A percentile compares a stretch with the other conserved stretches of the same genome.
Evolutionary conservation across 2,329 filamentous ascomycete genomes (phyloP).

Genomic region (Dothiorella sarmentorum): DNA sequence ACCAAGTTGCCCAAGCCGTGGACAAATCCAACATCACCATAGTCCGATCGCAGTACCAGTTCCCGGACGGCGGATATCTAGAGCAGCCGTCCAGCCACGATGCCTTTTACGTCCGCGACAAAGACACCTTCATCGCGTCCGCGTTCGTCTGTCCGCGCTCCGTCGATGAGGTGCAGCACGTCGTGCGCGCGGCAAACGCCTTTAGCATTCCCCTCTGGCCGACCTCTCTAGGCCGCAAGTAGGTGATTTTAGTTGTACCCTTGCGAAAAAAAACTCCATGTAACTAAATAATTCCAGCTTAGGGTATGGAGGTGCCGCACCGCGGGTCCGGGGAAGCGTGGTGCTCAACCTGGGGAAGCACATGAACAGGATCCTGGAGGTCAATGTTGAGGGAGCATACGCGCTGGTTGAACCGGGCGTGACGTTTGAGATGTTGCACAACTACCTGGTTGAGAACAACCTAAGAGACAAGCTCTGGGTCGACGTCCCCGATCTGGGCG

Average conservation of each 20-base stretch:
- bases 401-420: conserved; percentile 48
- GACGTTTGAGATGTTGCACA: conserved; percentile 46
- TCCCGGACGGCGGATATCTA: conserved; percentile 25
- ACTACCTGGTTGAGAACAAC: conserved; percentile 40
- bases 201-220: conserved; percentile 34
- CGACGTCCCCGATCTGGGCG: conserved; percentile 37
- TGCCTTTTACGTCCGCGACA: conserved; percentile 41
- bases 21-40: conserved; percentile 19
- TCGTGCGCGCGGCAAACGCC: conserved; percentile 34
- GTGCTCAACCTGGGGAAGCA: conserved; percentile 44
- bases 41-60: conserved; percentile 18
- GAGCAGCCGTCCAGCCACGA: conserved; percentile 31
- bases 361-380: conserved; percentile 42
- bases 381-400: conserved; percentile 39
- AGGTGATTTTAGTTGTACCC: too few relatives aligned
- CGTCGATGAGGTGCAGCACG: conserved; percentile 35
- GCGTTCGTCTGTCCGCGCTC: conserved; percentile 45
- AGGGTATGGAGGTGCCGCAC: conserved; percentile 51
- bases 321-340: conserved; percentile 44
- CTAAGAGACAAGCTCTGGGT: conserved; percentile 42
- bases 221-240: conserved; percentile 43
- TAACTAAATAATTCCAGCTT: too few relatives aligned
- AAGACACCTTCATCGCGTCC: conserved; percentile 43
- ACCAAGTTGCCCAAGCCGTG: not conserved
- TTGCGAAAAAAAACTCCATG: too few relatives aligned